Base-by-base conservation (phyloP, 768 basidiomycete genomes). In the Trametes punicea region DNA sequence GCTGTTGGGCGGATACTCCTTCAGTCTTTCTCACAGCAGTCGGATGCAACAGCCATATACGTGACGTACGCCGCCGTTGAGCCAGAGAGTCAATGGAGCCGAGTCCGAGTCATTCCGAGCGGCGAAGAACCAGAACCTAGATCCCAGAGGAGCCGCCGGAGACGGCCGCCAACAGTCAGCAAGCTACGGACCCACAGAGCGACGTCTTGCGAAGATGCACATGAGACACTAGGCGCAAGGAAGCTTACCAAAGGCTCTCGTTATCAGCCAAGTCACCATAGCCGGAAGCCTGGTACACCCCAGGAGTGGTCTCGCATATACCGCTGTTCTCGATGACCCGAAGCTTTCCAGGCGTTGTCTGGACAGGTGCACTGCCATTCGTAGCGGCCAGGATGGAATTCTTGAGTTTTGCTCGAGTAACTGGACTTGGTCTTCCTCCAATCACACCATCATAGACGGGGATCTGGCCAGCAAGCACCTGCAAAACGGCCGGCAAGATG, bases 51-150 rank as follows among this genome's bases (percentile, higher is more conserved):
- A 5, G 27, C 10, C 13, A 30, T 18, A 15, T 39, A 21, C 8
- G 23, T n/a, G 7, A 67, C 72, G 58, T 57, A 75, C 73, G 11
- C 73, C 73, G 25, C 84, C 84, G 67, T 86, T 86, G 55, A 86
- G 81, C 85, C 84, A 86, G 11, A 85, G 72, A 15, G 80, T 74
- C 23, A 88, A 73, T 27, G 85, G 84, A 1, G 83, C 84, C 1
- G 75, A 81, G 25, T 77, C 76, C 1, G 83, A 76, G 62, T 81
- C 79, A 23, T 81, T 79, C n/a, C 84, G 78, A 2, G 84, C 76
- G 8, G 73, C 83, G 61, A 87, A 87, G 71, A 82, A 86, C 82
- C 83, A 85, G 71, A 85, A 87, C 79, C 83, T 84, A 46, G 3
- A 1, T 27, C 23, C 23, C n/a, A 41, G 23, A 11, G 51, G 61